Evolutionary conservation across 1,284 basidiomycete genomes (phyloP).

Genomic region (Sphaerobolus stellatus): DNA sequence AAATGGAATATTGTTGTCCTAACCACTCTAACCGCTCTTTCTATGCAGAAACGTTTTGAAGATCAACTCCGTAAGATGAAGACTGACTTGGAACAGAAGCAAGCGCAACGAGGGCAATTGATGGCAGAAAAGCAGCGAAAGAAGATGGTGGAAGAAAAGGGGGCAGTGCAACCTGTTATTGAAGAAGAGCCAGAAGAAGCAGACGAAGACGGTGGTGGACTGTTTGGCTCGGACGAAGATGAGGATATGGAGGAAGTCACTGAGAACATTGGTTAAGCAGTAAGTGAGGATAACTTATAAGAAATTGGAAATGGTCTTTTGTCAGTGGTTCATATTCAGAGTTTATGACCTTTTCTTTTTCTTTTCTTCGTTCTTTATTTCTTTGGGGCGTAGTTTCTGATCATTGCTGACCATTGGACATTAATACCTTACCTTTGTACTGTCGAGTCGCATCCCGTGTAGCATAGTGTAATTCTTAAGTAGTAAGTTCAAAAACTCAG

Average conservation of each 20-base stretch:
- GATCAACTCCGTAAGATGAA: constrained; percentile 87
- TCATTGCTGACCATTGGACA: too few species aligned
- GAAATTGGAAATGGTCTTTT: too few species aligned
- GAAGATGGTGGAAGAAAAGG: constrained; percentile 42
- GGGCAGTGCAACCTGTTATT: constrained; percentile 52
- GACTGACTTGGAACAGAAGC: constrained; percentile 83
- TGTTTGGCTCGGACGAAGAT: constrained; percentile 24
- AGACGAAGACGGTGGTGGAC: constrained; percentile 39
- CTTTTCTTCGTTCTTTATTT: too few species aligned
- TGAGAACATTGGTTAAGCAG: too few species aligned
- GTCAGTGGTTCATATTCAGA: too few species aligned
- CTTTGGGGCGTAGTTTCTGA: too few species aligned
- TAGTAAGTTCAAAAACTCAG: too few species aligned
- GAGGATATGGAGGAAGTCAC: constrained; percentile 13
- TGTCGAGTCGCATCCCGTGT: too few species aligned
- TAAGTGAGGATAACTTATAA: too few species aligned
- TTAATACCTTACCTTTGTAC: too few species aligned
- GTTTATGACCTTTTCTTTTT: too few species aligned
- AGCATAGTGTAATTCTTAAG: too few species aligned
- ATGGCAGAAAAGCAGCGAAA: constrained; percentile 68
- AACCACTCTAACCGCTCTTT: constrained; percentile 10
- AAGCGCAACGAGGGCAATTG: constrained; percentile 76
- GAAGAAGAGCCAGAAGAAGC: constrained; percentile 41
- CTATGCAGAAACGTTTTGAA: constrained; percentile 83
- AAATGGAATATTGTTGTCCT: constrained; percentile 1